A percentile compares a stretch with the other conserved stretches of the same genome.
phyloP scores from a whole-genome alignment of 2,329 filamentous ascomycete genomes.

The Fusarium graminum region DNA sequence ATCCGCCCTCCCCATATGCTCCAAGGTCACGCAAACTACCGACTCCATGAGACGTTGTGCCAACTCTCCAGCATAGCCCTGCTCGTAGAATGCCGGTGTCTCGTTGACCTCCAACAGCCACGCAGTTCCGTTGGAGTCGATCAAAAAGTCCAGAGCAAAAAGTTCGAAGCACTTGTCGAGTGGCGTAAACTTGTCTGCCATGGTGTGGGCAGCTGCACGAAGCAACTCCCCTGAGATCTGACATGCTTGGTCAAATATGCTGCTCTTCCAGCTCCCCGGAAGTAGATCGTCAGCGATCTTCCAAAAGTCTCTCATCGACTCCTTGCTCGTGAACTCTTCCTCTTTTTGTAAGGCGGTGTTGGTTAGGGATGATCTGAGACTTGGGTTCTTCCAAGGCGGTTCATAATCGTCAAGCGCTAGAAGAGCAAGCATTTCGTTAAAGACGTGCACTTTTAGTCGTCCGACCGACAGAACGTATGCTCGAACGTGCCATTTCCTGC shows the following conservation, averaged over 20 bases:
- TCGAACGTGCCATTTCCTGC: slow-evolving; percentile 55
- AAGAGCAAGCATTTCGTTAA: slow-evolving; percentile 54
- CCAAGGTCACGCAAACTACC: slow-evolving; percentile 52
- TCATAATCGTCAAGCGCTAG: slow-evolving; percentile 54
- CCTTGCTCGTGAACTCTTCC: slow-evolving; percentile 50
- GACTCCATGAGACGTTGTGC: slow-evolving; percentile 55
- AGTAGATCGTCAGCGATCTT: slow-evolving; percentile 48
- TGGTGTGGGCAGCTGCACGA: slow-evolving; percentile 53
- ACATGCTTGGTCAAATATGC: slow-evolving; percentile 54
- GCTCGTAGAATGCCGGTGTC: slow-evolving; percentile 56
- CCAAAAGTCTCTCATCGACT: slow-evolving; percentile 56
- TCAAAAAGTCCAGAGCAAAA: slow-evolving; percentile 55
- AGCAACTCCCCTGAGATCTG: slow-evolving; percentile 53
- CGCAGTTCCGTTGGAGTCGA: slow-evolving; percentile 50
- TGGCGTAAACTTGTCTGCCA: slow-evolving; percentile 56
- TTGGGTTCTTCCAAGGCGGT: slow-evolving; percentile 55
- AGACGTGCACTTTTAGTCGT: slow-evolving; percentile 56
- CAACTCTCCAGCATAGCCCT: slow-evolving; percentile 52
- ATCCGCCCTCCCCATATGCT: slow-evolving; percentile 50
- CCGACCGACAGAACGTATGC: slow-evolving; percentile 55
- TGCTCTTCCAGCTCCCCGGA: slow-evolving; percentile 51
- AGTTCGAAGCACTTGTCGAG: slow-evolving; percentile 56
- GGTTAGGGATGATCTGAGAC: slow-evolving; percentile 53
- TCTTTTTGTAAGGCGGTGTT: slow-evolving; percentile 56
- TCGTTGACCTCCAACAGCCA: slow-evolving; percentile 58